A percentile compares a stretch with the other conserved stretches of the same genome.
These are phyloP conservation scores for Eutrema heterophyllum DNA, from an alignment of 345 rosid species.

Conservation along the genomic window DNA sequence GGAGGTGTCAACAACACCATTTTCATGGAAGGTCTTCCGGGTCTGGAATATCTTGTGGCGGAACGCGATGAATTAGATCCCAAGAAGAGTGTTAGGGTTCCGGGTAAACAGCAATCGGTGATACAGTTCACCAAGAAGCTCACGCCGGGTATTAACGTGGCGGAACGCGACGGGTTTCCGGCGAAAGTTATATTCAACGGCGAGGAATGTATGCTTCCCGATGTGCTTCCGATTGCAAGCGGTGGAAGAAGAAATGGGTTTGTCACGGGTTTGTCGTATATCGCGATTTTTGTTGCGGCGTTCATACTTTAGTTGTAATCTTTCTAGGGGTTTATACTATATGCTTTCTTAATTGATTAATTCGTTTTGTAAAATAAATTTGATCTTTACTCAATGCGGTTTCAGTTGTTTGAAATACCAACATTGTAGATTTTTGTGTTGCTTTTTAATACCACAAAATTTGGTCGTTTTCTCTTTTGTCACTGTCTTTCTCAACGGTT, in stretches of 20 bases:
- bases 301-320: neutral
- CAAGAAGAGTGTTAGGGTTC: constrained; percentile 48
- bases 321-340: constrained; percentile 2
- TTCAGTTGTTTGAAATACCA: neutral
- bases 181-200: constrained; percentile 92
- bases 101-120: constrained; percentile 93
- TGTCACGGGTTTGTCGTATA: neutral
- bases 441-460: neutral
- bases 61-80: constrained; percentile 69
- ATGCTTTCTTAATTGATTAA: constrained; percentile 13
- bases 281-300: neutral
- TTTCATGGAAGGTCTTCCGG: constrained; percentile 73
- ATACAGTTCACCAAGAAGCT: constrained; percentile 75
- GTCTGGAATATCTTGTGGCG: constrained; percentile 69
- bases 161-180: constrained; percentile 82
- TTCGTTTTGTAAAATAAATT: constrained; percentile 13
- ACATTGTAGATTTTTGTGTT: neutral
- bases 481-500: neutral
- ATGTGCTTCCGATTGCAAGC: constrained; percentile 43
- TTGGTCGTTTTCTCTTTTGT: neutral
- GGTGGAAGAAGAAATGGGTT: constrained; percentile 32
- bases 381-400: constrained; percentile 3
- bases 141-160: constrained; percentile 64
- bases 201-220: constrained; percentile 84
- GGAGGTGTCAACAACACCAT: constrained; percentile 56